phyloP scores from a whole-genome alignment of 768 basidiomycete genomes.

The Rhizopogon sp. region DNA sequence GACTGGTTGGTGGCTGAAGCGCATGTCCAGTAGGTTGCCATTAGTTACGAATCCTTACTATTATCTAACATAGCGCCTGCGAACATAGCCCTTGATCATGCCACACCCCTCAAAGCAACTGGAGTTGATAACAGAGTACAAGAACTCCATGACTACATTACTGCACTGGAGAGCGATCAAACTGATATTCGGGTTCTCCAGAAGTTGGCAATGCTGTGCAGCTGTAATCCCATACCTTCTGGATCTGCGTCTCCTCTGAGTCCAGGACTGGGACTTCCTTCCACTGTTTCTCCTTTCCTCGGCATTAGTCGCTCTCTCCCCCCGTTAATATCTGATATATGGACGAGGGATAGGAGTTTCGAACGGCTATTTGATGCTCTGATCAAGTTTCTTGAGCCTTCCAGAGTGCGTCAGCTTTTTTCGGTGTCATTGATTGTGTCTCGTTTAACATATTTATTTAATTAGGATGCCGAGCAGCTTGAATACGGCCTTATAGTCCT shows the following conservation, averaged over 20 bases:
- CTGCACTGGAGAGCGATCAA: conserved; percentile 46
- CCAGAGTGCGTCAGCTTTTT: conserved; percentile 44
- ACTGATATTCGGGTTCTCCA: conserved; percentile 55
- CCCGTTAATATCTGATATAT: conserved; percentile 52
- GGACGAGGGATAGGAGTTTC: conserved; percentile 69
- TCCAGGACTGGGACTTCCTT: conserved; percentile 44
- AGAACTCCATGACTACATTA: conserved; percentile 51
- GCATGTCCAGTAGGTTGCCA: conserved; percentile 55
- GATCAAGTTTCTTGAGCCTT: conserved; percentile 54
- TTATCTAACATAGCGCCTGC: conserved; percentile 8
- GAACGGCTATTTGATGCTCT: conserved; percentile 66
- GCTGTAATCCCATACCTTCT: conserved; percentile 45
- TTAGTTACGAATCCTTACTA: neutral
- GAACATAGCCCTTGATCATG: conserved; percentile 37
- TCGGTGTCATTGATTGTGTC: neutral
- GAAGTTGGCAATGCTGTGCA: conserved; percentile 60
- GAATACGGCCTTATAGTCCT: conserved; percentile 78
- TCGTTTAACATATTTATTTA: neutral
- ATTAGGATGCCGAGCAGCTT: conserved; percentile 57
- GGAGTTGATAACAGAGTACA: conserved; percentile 36
- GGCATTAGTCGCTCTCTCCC: conserved; percentile 32
- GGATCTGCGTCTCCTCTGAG: conserved; percentile 47
- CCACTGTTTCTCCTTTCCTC: conserved; percentile 55
- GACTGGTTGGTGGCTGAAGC: conserved; percentile 82
- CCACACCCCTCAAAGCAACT: conserved; percentile 36